Percentiles rank a stretch among this genome's conserved stretches.
phyloP scores from a whole-genome alignment of 78 protist species.

The Dictyostelium purpureum region DNA sequence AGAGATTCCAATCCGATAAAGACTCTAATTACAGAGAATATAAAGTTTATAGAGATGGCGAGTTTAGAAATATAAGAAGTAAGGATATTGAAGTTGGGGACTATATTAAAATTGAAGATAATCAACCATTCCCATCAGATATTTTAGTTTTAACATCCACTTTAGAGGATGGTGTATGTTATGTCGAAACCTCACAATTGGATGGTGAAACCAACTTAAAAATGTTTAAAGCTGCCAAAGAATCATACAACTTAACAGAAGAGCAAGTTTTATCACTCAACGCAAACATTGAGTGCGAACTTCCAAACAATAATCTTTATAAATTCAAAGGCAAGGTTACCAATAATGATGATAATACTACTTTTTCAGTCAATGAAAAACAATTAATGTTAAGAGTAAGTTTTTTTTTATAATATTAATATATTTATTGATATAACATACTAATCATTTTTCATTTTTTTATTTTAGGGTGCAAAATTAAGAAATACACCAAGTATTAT shows the following conservation, averaged over 20 bases:
- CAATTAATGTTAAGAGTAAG: conserved; percentile 60
- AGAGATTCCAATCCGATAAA: conserved; percentile 62
- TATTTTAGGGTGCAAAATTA: conserved; percentile 43
- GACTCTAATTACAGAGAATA: conserved; percentile 25
- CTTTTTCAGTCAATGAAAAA: conserved; percentile 11
- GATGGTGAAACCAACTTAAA: conserved; percentile 74
- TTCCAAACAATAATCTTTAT: conserved; percentile 36
- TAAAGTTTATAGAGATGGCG: neutral
- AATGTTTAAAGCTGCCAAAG: conserved; percentile 34
- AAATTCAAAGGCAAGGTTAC: conserved; percentile 35
- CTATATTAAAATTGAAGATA: conserved; percentile 18
- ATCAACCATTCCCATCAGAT: conserved; percentile 76
- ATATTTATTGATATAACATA: neutral
- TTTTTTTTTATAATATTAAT: neutral
- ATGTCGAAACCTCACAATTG: conserved; percentile 72
- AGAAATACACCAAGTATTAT: conserved; percentile 39
- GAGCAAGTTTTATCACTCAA: neutral
- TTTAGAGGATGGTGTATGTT: conserved; percentile 69
- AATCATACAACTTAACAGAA: neutral
- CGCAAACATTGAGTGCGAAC: conserved; percentile 39
- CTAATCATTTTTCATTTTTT: neutral
- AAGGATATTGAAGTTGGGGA: conserved; percentile 70
- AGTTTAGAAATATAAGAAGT: neutral
- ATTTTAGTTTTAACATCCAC: conserved; percentile 21
- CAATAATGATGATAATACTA: neutral